phyloP scores from a whole-genome alignment of 495 filamentous ascomycete species.

The Neurospora cerealis region DNA sequence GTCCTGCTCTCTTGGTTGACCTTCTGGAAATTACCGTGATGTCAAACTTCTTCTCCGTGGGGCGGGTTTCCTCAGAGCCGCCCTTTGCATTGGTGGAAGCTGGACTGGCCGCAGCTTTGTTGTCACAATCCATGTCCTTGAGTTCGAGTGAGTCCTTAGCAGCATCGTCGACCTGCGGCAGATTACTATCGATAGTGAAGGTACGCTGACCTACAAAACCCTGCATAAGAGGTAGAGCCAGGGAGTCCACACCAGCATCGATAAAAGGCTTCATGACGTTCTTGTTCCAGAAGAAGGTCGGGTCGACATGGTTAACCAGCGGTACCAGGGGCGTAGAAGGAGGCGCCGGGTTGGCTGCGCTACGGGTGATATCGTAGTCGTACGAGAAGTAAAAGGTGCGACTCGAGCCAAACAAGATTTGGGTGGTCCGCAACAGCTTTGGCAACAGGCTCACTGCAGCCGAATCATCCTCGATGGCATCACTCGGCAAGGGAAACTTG shows the following conservation, averaged over 20 bases:
- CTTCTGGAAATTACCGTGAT: constrained; percentile 83
- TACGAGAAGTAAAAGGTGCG: constrained; percentile 88
- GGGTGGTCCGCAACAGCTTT: constrained; percentile 73
- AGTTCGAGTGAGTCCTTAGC: constrained; percentile 34
- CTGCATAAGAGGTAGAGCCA: constrained; percentile 80
- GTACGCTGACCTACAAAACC: constrained; percentile 86
- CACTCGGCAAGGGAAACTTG: constrained; percentile 16
- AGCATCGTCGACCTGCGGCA: constrained; percentile 32
- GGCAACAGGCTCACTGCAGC: constrained; percentile 52
- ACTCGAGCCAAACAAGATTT: constrained; percentile 65
- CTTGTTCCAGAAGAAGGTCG: constrained; percentile 83
- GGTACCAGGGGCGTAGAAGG: constrained; percentile 38
- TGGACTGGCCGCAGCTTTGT: constrained; percentile 7
- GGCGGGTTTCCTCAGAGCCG: constrained; percentile 18
- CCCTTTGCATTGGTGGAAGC: constrained; percentile 10
- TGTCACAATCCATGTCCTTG: constrained; percentile 14
- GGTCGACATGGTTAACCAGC: constrained; percentile 64
- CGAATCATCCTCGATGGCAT: constrained; percentile 20
- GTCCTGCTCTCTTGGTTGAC: constrained; percentile 71
- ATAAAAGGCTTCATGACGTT: constrained; percentile 67
- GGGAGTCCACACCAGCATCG: constrained; percentile 49
- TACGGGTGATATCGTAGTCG: constrained; percentile 78
- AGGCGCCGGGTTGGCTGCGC: constrained; percentile 34
- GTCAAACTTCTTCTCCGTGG: constrained; percentile 46
- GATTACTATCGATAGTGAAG: constrained; percentile 53